phyloP scores from a whole-genome alignment of 2,329 filamentous ascomycete genomes.

The Drechmeria coniospora region DNA sequence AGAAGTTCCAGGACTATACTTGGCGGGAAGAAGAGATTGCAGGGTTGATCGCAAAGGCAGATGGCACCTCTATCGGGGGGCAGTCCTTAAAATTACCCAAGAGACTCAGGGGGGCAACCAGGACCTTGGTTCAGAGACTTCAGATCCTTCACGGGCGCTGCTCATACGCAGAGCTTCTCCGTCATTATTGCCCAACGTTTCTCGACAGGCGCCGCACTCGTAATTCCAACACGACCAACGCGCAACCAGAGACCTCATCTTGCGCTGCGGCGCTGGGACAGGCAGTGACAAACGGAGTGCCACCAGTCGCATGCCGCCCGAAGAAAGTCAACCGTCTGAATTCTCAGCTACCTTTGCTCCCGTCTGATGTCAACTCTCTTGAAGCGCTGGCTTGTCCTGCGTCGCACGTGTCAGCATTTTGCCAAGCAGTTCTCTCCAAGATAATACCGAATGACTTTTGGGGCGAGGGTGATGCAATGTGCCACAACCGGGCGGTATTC shows the following conservation, averaged over 20 bases:
- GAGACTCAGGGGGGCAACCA: constrained; percentile 47
- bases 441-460: constrained; percentile 65
- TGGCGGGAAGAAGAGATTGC: constrained; percentile 69
- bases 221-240: constrained; percentile 1
- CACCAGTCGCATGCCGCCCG: no score
- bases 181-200: constrained; percentile 58
- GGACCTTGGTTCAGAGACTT: constrained; percentile 48
- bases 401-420: constrained; percentile 69
- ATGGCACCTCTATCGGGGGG: constrained; percentile 3
- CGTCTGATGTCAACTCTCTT: constrained; percentile 24
- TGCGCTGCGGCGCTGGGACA: no score
- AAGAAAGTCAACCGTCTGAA: no score
- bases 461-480: constrained; percentile 39
- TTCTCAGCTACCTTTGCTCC: constrained; percentile 2
- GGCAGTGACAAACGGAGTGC: no score
- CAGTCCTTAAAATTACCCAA: constrained; percentile 35
- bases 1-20: constrained; percentile 73
- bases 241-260: constrained; percentile 3
- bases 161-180: constrained; percentile 63
- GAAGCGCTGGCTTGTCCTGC: constrained; percentile 53
- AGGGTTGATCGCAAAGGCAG: constrained; percentile 8
- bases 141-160: constrained; percentile 59
- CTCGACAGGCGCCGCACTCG: constrained; percentile 11
- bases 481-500: constrained; percentile 46
- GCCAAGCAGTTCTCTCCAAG: constrained; percentile 56